phyloP scores from a whole-genome alignment of 2,329 filamentous ascomycete species.

The Penicillium sp. region DNA sequence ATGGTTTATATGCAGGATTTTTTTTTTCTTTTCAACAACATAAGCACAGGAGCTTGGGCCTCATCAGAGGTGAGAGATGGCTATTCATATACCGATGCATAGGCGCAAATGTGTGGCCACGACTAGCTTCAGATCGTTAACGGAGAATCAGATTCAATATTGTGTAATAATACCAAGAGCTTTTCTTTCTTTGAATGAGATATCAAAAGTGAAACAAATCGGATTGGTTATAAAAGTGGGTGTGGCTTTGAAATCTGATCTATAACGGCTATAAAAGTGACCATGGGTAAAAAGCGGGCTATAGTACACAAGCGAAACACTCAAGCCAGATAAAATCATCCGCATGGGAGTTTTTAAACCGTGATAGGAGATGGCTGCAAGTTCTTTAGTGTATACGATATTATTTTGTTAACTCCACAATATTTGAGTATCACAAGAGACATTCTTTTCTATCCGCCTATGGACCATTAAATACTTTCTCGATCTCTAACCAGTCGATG shows the following conservation, averaged over 20 bases:
- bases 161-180: too few relatives aligned
- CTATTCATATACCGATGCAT: not conserved
- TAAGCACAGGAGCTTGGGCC: not conserved
- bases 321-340: not conserved
- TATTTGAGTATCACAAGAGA: not conserved
- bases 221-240: not conserved
- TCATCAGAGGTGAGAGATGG: not conserved
- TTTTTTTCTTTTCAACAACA: not conserved
- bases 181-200: not conserved
- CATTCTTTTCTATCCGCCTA: not conserved
- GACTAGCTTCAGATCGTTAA: not conserved
- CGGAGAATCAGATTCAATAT: not conserved
- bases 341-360: not conserved
- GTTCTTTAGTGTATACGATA: not conserved
- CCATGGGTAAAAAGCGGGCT: not conserved
- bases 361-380: not conserved
- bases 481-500: slow-evolving; percentile 26
- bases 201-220: not conserved
- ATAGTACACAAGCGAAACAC: not conserved
- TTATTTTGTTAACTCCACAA: not conserved
- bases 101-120: not conserved
- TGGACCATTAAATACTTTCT: slow-evolving; percentile 21
- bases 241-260: not conserved
- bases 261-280: not conserved
- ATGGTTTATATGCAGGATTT: not conserved